These are phyloP conservation scores for Tagetes patula DNA, from an alignment of 129 eudicot species.

Conservation along the genomic window DNA sequence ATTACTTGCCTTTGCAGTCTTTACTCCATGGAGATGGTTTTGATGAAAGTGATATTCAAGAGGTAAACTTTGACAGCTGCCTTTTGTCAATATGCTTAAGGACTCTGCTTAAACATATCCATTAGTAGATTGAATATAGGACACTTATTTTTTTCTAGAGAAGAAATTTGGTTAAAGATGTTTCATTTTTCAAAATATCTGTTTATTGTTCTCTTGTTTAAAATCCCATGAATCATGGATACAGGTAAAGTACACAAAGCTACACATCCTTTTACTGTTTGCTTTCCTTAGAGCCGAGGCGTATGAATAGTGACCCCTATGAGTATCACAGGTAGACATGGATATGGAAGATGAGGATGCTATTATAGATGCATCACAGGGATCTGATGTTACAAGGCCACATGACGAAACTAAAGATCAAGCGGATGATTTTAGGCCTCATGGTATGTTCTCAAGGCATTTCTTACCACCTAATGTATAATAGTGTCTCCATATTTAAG, in stretches of 20 bases:
- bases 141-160: background rate
- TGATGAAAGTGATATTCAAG: conserved; percentile 76
- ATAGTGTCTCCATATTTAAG: background rate
- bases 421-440: conserved; percentile 27
- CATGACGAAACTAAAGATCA: conserved; percentile 35
- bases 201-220: background rate
- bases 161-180: conserved; percentile 1
- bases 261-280: background rate
- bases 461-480: conserved; percentile 1
- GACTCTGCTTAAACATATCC: background rate
- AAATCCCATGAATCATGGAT: conserved; percentile 15
- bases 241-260: background rate
- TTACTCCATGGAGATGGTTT: conserved; percentile 78
- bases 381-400: conserved; percentile 35
- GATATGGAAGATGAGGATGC: conserved; percentile 82
- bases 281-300: background rate
- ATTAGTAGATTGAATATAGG: background rate
- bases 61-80: conserved; percentile 51
- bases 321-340: conserved; percentile 84
- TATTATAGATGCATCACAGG: conserved; percentile 35
- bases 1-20: conserved; percentile 48
- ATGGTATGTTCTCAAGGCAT: conserved; percentile 44
- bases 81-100: background rate
- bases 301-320: conserved; percentile 3
- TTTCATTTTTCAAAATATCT: background rate